phyloP scores from a whole-genome alignment of 108 stramenopile genomes.

The Craspedostauros australis region DNA sequence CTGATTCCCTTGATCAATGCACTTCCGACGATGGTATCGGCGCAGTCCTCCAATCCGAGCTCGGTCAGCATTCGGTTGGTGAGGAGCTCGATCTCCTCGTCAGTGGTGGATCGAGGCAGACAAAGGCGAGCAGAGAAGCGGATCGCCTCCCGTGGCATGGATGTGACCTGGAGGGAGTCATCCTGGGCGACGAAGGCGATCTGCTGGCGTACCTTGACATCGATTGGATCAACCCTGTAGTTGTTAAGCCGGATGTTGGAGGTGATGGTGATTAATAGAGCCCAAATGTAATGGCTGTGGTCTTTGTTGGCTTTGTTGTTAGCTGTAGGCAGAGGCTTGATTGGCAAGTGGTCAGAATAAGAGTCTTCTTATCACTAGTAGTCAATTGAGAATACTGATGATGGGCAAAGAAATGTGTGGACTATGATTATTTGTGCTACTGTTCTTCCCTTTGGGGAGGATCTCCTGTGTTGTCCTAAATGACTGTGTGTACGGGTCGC shows the following conservation, averaged over 20 bases:
- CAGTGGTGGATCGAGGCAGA: conserved; percentile 47
- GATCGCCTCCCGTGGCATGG: conserved; percentile 84
- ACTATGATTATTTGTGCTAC: too few species aligned
- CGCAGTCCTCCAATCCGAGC: conserved; percentile 61
- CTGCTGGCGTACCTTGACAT: conserved; percentile 55
- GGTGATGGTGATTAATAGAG: conserved; percentile 31
- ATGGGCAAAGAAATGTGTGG: too few species aligned
- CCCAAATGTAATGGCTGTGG: too few species aligned
- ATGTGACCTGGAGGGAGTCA: conserved; percentile 68
- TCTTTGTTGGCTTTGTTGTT: too few species aligned
- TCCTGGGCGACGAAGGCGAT: conserved; percentile 87
- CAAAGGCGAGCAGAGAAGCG: conserved; percentile 77
- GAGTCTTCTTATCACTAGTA: too few species aligned
- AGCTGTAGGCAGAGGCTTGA: too few species aligned
- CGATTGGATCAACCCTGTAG: conserved; percentile 52
- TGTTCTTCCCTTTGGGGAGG: too few species aligned
- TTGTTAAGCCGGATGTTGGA: conserved; percentile 67
- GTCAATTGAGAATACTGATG: too few species aligned
- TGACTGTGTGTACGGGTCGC: too few species aligned
- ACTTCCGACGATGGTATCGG: conserved; percentile 67
- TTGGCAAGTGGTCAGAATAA: too few species aligned
- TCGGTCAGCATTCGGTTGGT: conserved; percentile 66
- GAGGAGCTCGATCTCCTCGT: conserved; percentile 45
- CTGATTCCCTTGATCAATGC: conserved; percentile 66
- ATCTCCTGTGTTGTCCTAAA: too few species aligned